phyloP scores from a whole-genome alignment of 2,329 filamentous ascomycete species.

The Didymellaceae sp. region DNA sequence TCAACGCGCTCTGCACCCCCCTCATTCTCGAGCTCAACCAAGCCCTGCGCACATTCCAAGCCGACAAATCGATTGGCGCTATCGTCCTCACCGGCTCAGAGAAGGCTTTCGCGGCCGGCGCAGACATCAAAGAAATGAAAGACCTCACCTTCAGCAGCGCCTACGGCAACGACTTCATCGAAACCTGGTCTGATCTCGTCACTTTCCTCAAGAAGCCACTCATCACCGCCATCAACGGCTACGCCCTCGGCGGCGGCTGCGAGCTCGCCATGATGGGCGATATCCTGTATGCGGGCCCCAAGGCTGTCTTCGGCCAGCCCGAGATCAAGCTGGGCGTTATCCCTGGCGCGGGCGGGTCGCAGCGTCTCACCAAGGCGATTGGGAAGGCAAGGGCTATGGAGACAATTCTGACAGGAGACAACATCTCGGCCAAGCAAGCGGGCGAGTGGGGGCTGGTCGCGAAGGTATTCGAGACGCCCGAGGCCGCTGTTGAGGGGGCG shows the following conservation, averaged over 20 bases:
- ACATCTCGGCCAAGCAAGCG: slow-evolving; percentile 83
- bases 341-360: slow-evolving; percentile 88
- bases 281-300: slow-evolving; percentile 85
- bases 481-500: slow-evolving; percentile 81
- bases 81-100: slow-evolving; percentile 82
- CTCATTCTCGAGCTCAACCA: slow-evolving; percentile 80
- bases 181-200: slow-evolving; percentile 87
- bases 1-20: slow-evolving; percentile 91
- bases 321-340: slow-evolving; percentile 96
- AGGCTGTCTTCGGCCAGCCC: slow-evolving; percentile 92
- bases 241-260: slow-evolving; percentile 93
- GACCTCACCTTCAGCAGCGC: slow-evolving; percentile 86
- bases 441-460: slow-evolving; percentile 91
- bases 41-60: slow-evolving; percentile 46
- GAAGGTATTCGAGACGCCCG: slow-evolving; percentile 77
- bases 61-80: slow-evolving; percentile 41
- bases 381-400: slow-evolving; percentile 57
- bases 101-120: slow-evolving; percentile 80
- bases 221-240: slow-evolving; percentile 91
- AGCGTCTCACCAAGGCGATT: slow-evolving; percentile 77
- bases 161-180: slow-evolving; percentile 91
- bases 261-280: slow-evolving; percentile 98
- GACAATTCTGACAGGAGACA: slow-evolving; percentile 59
- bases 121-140: slow-evolving; percentile 99
- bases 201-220: slow-evolving; percentile 89